These are phyloP conservation scores for Chlorella vulgaris DNA, from an alignment of 139 green algal species.

Conservation along the genomic window DNA sequence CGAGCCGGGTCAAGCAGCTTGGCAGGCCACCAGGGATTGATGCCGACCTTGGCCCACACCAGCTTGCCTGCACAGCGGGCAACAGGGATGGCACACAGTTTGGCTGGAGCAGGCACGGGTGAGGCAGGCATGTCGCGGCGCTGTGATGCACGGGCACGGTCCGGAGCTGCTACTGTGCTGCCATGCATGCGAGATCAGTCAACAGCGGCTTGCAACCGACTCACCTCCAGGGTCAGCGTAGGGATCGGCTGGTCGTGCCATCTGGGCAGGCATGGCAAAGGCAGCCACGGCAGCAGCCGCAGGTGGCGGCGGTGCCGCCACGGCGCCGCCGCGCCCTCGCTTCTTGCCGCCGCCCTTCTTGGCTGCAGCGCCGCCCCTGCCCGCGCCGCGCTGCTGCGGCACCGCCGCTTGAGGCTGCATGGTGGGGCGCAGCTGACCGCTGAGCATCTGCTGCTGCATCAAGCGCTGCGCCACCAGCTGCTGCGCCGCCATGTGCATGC, in stretches of 20 bases:
- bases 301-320: background rate
- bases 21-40: constrained; percentile 42
- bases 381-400: constrained; percentile 23
- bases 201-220: too few relatives aligned
- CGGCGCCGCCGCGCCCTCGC: background rate
- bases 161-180: too few relatives aligned
- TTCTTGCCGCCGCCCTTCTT: background rate
- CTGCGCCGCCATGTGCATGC: constrained; percentile 26
- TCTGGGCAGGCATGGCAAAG: background rate
- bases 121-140: too few relatives aligned
- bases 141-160: too few relatives aligned
- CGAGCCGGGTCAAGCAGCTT: constrained; percentile 34
- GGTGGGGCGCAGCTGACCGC: constrained; percentile 10
- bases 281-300: background rate
- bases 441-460: constrained; percentile 28
- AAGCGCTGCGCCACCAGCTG: constrained; percentile 23
- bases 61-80: constrained; percentile 19
- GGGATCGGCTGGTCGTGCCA: background rate
- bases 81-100: background rate
- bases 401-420: constrained; percentile 13
- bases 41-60: constrained; percentile 45
- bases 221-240: constrained; percentile 21
- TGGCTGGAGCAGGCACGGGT: background rate
- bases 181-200: too few relatives aligned
- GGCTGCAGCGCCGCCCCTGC: constrained; percentile 3